Conservation (phyloP, 139 green algal species). For the Microglena sp. region DNA sequence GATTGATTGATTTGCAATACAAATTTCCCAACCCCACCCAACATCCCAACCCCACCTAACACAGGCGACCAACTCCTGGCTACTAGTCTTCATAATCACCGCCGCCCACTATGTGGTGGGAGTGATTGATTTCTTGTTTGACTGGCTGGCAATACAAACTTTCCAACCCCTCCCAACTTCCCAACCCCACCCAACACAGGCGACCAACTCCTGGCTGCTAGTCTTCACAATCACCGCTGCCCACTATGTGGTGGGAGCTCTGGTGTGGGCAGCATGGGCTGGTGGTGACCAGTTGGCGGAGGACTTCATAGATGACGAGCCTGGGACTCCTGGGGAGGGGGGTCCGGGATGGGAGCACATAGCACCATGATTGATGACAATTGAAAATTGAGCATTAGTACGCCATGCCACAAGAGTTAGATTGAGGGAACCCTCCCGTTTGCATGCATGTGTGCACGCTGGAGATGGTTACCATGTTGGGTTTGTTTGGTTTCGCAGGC, state of each 20-base stretch:
- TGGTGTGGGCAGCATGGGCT: slow-evolving; percentile 44
- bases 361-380: background rate
- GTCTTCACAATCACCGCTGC: slow-evolving; percentile 61
- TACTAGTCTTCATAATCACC: slow-evolving; percentile 60
- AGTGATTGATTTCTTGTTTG: no score
- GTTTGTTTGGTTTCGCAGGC: no score
- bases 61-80: slow-evolving; percentile 50
- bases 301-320: slow-evolving; percentile 13
- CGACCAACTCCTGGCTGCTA: slow-evolving; percentile 46
- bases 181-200: slow-evolving; percentile 9
- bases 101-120: slow-evolving; percentile 54
- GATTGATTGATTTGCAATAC: no score
- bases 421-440: no score
- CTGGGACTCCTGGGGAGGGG: background rate
- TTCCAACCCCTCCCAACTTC: background rate
- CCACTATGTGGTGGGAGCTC: slow-evolving; percentile 49
- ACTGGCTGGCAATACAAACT: background rate
- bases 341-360: background rate
- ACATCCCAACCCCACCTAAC: no score
- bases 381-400: no score
- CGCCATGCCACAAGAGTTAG: no score
- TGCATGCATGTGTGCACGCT: no score
- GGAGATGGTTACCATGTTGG: no score
- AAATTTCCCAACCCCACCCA: background rate
- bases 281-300: slow-evolving; percentile 37